Percentiles rank a stretch among this genome's conserved stretches.
Conservation (phyloP, 345 rosid genomes). For the Mangifera indica region DNA sequence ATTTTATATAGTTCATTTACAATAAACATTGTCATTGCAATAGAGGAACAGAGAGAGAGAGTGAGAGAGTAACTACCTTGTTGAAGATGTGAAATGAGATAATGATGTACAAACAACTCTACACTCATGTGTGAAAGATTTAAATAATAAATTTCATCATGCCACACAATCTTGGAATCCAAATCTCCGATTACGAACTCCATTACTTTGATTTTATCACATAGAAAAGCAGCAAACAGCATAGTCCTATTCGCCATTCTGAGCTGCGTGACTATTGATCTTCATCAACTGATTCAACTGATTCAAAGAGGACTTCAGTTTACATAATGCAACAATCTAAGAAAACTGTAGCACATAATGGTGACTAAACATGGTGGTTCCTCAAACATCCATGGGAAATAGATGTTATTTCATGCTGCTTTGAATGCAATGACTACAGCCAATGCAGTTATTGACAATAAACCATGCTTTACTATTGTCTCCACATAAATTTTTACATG, state of each 20-base stretch:
- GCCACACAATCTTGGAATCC: constrained; percentile 18
- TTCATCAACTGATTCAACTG: constrained; percentile 62
- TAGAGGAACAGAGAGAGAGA: not conserved
- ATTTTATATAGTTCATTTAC: constrained; percentile 13
- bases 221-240: constrained; percentile 12
- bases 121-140: constrained; percentile 30
- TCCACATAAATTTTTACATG: not conserved
- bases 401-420: not conserved
- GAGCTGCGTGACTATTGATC: constrained; percentile 36
- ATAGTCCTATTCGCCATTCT: constrained; percentile 38
- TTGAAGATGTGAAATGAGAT: constrained; percentile 20
- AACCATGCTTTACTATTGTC: not conserved
- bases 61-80: constrained; percentile 43
- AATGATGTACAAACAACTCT: constrained; percentile 24
- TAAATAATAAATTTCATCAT: constrained; percentile 18
- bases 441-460: constrained; percentile 1
- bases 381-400: not conserved
- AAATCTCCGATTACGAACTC: constrained; percentile 5
- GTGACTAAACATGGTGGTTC: not conserved
- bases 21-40: constrained; percentile 13
- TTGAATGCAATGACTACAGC: not conserved
- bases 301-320: constrained; percentile 32
- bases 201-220: constrained; percentile 12
- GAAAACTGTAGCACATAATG: not conserved
- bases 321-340: constrained; percentile 24